These are phyloP conservation scores for Comarum palustre DNA, from an alignment of 306 rosid genomes.

Conservation along the genomic window DNA sequence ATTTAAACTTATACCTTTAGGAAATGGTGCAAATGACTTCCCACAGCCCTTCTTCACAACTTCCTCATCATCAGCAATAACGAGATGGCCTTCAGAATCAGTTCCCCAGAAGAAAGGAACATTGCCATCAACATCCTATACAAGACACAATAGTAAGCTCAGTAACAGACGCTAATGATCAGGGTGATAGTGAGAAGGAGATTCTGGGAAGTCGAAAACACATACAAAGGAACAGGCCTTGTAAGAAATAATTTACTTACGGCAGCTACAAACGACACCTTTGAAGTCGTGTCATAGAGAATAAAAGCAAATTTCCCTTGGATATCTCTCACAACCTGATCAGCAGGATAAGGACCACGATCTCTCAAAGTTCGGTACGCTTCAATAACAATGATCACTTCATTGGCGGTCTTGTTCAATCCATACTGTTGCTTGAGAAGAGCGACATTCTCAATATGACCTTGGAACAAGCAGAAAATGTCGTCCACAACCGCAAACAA, in stretches of 20 bases:
- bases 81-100: constrained; percentile 84
- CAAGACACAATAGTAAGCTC: constrained; percentile 6
- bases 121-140: constrained; percentile 76
- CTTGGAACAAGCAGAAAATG: constrained; percentile 95
- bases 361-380: constrained; percentile 92
- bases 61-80: constrained; percentile 68
- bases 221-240: neutral
- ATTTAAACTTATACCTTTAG: constrained; percentile 59
- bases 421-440: constrained; percentile 95
- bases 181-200: neutral
- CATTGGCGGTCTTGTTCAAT: constrained; percentile 79
- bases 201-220: constrained; percentile 1
- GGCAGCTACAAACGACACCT: constrained; percentile 55
- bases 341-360: constrained; percentile 92
- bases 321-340: constrained; percentile 95
- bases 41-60: constrained; percentile 72
- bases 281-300: constrained; percentile 69
- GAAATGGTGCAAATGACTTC: constrained; percentile 90
- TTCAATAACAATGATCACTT: constrained; percentile 77
- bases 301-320: constrained; percentile 82
- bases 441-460: constrained; percentile 82
- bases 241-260: constrained; percentile 47
- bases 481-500: constrained; percentile 96
- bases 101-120: constrained; percentile 96
- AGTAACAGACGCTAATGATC: constrained; percentile 20